A percentile compares a stretch with the other conserved stretches of the same genome.
These are phyloP conservation scores for Prototheca wickerhamii DNA, from an alignment of 163 green algal species.

Conservation along the genomic window DNA sequence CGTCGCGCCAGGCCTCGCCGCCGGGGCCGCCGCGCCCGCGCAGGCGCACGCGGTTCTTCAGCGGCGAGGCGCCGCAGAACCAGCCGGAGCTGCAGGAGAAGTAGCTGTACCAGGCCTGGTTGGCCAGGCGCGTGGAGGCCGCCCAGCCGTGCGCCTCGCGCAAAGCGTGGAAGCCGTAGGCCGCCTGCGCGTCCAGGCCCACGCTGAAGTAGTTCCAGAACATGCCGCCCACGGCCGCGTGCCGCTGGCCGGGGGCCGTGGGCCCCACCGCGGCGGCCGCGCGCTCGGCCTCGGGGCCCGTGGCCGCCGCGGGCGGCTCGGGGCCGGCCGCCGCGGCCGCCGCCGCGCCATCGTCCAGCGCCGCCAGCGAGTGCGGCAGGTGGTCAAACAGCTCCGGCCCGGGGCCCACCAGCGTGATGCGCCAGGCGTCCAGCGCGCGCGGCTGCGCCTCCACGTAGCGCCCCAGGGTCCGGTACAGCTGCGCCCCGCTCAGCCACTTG, in stretches of 20 bases:
- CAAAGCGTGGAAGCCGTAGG: conserved; percentile 78
- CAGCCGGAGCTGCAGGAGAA: conserved; percentile 51
- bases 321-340: too few relatives aligned
- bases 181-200: conserved; percentile 71
- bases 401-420: conserved; percentile 23
- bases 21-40: neutral
- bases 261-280: too few relatives aligned
- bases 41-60: conserved; percentile 36
- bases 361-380: conserved; percentile 40
- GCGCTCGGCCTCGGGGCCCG: neutral
- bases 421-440: conserved; percentile 46
- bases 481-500: conserved; percentile 30
- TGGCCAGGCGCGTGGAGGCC: conserved; percentile 47
- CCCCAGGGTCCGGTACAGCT: conserved; percentile 47
- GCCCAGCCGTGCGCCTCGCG: conserved; percentile 51
- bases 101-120: conserved; percentile 67
- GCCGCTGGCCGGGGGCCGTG: too few relatives aligned
- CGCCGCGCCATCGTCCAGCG: neutral
- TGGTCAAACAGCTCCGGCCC: conserved; percentile 18
- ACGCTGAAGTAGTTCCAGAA: conserved; percentile 90
- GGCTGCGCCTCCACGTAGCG: conserved; percentile 35
- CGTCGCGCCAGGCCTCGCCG: conserved; percentile 38
- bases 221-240: conserved; percentile 25
- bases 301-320: too few relatives aligned
- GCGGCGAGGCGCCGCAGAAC: conserved; percentile 27